Conservation (phyloP, 441 rosid genomes). For the Croton setiger region DNA sequence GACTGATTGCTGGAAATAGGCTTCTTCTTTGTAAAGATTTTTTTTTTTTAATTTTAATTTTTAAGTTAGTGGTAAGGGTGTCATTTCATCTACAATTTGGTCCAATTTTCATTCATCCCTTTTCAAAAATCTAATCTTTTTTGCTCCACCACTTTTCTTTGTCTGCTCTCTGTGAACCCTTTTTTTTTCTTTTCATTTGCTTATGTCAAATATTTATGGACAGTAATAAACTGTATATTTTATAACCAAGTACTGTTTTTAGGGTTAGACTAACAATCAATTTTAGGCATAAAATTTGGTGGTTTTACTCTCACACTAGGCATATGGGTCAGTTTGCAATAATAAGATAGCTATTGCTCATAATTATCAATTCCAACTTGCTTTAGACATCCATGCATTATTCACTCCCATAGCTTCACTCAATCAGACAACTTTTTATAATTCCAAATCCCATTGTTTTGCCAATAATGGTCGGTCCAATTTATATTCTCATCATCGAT, state of each 20-base stretch:
- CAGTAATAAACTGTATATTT: background rate
- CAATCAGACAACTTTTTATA: conserved; percentile 8
- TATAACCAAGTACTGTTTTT: too few species aligned
- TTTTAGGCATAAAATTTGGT: too few species aligned
- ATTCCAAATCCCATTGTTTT: background rate
- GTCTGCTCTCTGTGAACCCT: background rate
- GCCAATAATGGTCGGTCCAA: too few species aligned
- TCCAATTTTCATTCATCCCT: conserved; percentile 11
- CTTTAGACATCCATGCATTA: conserved; percentile 5
- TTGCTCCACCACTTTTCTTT: conserved; percentile 2
- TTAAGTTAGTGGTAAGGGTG: conserved; percentile 27
- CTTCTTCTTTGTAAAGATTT: conserved; percentile 20
- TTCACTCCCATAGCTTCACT: background rate
- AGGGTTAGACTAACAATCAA: too few species aligned
- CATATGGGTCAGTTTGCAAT: conserved; percentile 1
- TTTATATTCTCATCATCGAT: too few species aligned
- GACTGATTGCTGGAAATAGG: conserved; percentile 29
- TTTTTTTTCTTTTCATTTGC: background rate
- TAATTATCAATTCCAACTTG: conserved; percentile 1
- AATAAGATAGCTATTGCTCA: background rate
- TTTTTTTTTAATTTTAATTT: too few species aligned
- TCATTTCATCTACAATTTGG: conserved; percentile 19
- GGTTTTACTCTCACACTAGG: background rate
- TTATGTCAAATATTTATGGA: background rate
- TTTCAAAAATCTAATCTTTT: conserved; percentile 6